These are phyloP conservation scores for Pachysolen tannophilus DNA, from an alignment of 805 yeast species.

Conservation along the genomic window DNA sequence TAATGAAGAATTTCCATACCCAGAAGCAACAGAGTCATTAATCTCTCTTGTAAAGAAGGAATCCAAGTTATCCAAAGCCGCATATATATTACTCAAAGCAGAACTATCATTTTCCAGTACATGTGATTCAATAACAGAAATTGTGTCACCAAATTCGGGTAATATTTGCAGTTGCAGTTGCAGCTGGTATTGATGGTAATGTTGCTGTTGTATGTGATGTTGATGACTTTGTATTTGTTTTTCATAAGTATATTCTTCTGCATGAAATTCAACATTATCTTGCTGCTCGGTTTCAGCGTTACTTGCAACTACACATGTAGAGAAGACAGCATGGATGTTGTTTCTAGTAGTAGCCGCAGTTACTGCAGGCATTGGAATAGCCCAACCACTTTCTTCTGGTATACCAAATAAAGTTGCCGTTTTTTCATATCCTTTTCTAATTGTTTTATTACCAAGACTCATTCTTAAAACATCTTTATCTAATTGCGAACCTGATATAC, in stretches of 20 bases:
- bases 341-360: constrained; percentile 84
- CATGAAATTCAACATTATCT: constrained; percentile 43
- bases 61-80: constrained; percentile 82
- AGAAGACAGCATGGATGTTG: constrained; percentile 91
- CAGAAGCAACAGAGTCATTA: constrained; percentile 6
- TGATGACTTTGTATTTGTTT: too few species aligned
- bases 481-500: constrained; percentile 82
- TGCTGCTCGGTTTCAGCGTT: constrained; percentile 31
- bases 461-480: constrained; percentile 89
- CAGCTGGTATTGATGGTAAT: too few species aligned
- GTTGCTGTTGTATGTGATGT: too few species aligned
- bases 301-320: constrained; percentile 57
- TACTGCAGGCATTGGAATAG: constrained; percentile 90
- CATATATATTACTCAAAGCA: constrained; percentile 84
- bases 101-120: constrained; percentile 44
- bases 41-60: constrained; percentile 74
- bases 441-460: constrained; percentile 76
- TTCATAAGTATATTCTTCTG: constrained; percentile 48
- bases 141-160: constrained; percentile 33
- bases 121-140: constrained; percentile 38
- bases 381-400: constrained; percentile 96
- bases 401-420: constrained; percentile 90
- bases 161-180: too few species aligned
- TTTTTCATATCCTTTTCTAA: constrained; percentile 74
- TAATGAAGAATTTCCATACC: constrained; percentile 15